These are phyloP conservation scores for Malassezia globosa DNA, from an alignment of 1,284 basidiomycete genomes.

Conservation along the genomic window DNA sequence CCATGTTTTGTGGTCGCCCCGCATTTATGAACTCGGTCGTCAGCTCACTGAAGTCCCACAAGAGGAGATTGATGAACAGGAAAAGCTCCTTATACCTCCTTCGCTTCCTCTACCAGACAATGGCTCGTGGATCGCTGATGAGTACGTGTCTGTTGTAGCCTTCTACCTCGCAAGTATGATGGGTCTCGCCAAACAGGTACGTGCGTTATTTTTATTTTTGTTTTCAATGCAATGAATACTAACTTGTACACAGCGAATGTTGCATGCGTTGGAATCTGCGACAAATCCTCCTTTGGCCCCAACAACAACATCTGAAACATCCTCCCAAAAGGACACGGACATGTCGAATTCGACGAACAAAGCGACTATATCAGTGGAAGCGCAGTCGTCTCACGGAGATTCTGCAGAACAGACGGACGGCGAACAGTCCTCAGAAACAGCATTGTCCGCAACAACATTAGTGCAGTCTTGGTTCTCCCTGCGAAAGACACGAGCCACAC, in stretches of 20 bases:
- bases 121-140: conserved; percentile 8
- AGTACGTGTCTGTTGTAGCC: conserved; percentile 13
- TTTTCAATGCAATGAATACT: too few species aligned
- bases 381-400: not conserved
- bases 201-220: not conserved
- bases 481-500: conserved; percentile 2
- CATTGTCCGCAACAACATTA: too few species aligned
- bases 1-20: conserved; percentile 14
- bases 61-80: not conserved
- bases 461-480: conserved; percentile 1
- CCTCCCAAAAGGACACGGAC: not conserved
- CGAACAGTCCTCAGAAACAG: too few species aligned
- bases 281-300: not conserved
- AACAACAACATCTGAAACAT: too few species aligned
- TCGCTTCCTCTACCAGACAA: conserved; percentile 10
- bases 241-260: conserved; percentile 8
- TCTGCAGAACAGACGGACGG: not conserved
- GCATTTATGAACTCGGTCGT: not conserved
- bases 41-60: not conserved
- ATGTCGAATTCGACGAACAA: not conserved
- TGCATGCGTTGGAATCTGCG: not conserved
- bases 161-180: conserved; percentile 12
- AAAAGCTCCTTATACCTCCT: not conserved
- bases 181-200: conserved; percentile 10
- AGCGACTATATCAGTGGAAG: not conserved